phyloP scores from a whole-genome alignment of 2,329 filamentous ascomycete species.

The Arthrobotrys pseudoclavata region DNA sequence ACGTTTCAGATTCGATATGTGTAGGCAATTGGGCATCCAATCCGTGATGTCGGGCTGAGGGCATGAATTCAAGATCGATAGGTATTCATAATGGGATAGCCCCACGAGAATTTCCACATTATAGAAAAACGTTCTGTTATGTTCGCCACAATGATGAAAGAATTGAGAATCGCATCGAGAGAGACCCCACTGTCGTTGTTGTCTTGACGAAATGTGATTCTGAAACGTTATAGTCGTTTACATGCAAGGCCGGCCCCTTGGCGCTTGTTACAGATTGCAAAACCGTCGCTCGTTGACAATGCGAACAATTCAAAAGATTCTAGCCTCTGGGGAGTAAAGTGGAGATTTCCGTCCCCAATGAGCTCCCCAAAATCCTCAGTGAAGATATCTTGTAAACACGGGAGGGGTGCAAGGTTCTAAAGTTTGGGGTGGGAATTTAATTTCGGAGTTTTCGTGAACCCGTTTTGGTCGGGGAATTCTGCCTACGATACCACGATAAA shows the following conservation, averaged over 20 bases:
- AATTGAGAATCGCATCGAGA: neutral
- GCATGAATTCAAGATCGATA: neutral
- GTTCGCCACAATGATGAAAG: slow-evolving; percentile 5
- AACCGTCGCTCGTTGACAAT: slow-evolving; percentile 48
- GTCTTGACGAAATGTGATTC: slow-evolving; percentile 26
- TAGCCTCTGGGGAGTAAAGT: slow-evolving; percentile 30
- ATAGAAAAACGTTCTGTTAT: neutral
- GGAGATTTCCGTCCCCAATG: slow-evolving; percentile 23
- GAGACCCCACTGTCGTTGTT: neutral
- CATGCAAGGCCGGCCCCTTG: slow-evolving; percentile 29
- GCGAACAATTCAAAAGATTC: slow-evolving; percentile 29
- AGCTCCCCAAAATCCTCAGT: slow-evolving; percentile 29
- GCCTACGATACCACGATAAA: slow-evolving; percentile 28
- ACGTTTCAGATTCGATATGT: slow-evolving; percentile 35
- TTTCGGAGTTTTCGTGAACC: slow-evolving; percentile 54
- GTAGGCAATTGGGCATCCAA: neutral
- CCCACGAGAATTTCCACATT: slow-evolving; percentile 3
- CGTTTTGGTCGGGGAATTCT: slow-evolving; percentile 41
- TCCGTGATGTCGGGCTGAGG: neutral
- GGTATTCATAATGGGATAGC: neutral
- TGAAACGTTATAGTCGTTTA: slow-evolving; percentile 45
- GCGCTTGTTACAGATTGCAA: slow-evolving; percentile 60
- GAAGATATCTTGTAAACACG: slow-evolving; percentile 51
- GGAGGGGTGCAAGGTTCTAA: slow-evolving; percentile 41
- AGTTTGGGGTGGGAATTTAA: slow-evolving; percentile 47